These are phyloP conservation scores for Rhizoclosmatium globosum DNA, from an alignment of 192 early-diverging fungal species.

Conservation along the genomic window DNA sequence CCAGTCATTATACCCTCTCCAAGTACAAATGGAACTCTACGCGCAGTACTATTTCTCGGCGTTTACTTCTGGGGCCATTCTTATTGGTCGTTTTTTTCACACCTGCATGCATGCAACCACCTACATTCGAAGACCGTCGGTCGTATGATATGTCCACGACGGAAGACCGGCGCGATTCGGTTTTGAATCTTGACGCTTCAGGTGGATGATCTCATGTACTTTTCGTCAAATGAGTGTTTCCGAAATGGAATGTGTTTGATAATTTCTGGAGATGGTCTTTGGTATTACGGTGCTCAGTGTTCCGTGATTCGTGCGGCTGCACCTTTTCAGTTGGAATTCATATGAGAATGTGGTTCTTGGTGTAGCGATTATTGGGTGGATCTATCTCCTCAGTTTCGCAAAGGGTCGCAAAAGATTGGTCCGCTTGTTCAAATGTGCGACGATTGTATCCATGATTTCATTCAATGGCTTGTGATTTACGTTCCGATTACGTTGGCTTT, in stretches of 20 bases:
- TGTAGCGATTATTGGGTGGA: conserved; percentile 36
- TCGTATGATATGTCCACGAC: neutral
- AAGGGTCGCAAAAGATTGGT: conserved; percentile 26
- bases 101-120: conserved; percentile 31
- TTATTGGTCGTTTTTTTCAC: conserved; percentile 21
- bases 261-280: neutral
- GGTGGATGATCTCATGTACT: conserved; percentile 17
- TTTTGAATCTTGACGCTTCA: conserved; percentile 14
- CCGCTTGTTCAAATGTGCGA: conserved; percentile 26
- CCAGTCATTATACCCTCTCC: conserved; percentile 30
- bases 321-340: neutral
- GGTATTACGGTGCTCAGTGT: neutral
- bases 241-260: too few relatives aligned
- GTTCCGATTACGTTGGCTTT: neutral
- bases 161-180: neutral
- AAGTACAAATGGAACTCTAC: conserved; percentile 44
- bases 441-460: conserved; percentile 28
- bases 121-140: conserved; percentile 6
- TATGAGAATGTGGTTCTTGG: conserved; percentile 33
- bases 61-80: conserved; percentile 11
- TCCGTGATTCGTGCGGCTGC: conserved; percentile 21
- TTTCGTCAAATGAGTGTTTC: too few relatives aligned
- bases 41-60: conserved; percentile 28
- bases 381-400: conserved; percentile 35
- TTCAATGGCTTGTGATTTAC: conserved; percentile 25